Evolutionary conservation across 495 filamentous ascomycete genomes (phyloP), one percentile per base, ranked within the genome.

Genomic region (Ramalina peruviana): DNA sequence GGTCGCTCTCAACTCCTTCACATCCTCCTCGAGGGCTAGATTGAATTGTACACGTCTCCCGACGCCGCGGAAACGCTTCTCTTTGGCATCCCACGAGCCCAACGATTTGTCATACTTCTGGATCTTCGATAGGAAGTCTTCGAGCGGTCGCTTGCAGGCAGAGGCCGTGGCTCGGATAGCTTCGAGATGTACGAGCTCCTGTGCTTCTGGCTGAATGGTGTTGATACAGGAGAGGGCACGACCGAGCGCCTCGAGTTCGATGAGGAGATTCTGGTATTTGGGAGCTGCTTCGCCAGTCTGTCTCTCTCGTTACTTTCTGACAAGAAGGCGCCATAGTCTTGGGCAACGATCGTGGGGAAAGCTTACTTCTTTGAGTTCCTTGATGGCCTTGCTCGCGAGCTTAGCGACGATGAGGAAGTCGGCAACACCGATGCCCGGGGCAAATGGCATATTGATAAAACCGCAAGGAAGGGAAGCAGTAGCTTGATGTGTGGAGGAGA

Each of bases 101-200:
- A 53, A 40, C 12, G 42, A 19, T 19, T 48, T 48, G 7, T 53
- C 50, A 16, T 46, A 53, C 16, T 40, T 42, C 25, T 25, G 16
- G 3, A 53, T 13, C 13, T 23, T 25, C 11, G 12, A 21, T 2
- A 53, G 3, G 37, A 48, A 53, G 16, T 9, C 17, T 20, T 53
- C 50, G 13, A 38, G 44, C 1, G 41, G 53, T 20, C 39, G 54
- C 19, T 38, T 53, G 49, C 17, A 58, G 33, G 48, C 53, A 26
- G 45, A 33, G 17, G 49, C 17, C 23, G 42, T 33, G 30, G 50
- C 44, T 33, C 30, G 20, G 25, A 47, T 40, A 13, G 44, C 40
- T 20, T 50, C 48, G 3, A 50, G 48, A 43, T 43, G 48, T 13
- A 19, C 38, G 17, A 44, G 25, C 7, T 30, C 25, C 12, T 50